Conservation (phyloP, 768 basidiomycete species). For the Sarcomyxa edulis region DNA sequence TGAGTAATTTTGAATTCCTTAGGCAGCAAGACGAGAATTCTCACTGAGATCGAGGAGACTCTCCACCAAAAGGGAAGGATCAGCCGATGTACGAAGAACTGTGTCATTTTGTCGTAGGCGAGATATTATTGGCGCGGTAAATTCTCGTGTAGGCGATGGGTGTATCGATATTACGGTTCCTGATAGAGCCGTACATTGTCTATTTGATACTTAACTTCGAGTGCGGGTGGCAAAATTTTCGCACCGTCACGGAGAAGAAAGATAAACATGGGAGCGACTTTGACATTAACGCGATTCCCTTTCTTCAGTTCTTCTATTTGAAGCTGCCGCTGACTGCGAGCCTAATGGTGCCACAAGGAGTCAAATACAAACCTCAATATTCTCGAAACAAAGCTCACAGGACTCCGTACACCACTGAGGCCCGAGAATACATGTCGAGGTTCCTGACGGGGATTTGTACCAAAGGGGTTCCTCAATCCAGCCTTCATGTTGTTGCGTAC, state of each 20-base stretch:
- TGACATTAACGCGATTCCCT: slow-evolving; percentile 51
- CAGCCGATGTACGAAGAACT: slow-evolving; percentile 54
- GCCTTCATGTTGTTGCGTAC: too few species aligned
- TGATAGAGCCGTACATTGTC: too few species aligned
- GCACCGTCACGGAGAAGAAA: slow-evolving; percentile 60
- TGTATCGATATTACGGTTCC: slow-evolving; percentile 60
- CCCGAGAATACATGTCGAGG: too few species aligned
- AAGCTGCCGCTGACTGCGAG: slow-evolving; percentile 16
- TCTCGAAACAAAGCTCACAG: background rate
- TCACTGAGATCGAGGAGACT: slow-evolving; percentile 49
- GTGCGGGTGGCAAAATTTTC: slow-evolving; percentile 2
- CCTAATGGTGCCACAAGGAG: slow-evolving; percentile 11
- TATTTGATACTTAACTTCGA: background rate
- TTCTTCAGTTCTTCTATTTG: slow-evolving; percentile 28
- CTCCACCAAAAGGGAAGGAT: slow-evolving; percentile 57
- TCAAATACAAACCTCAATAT: too few species aligned
- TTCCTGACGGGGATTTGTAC: too few species aligned
- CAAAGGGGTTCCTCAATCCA: too few species aligned
- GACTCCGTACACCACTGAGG: background rate
- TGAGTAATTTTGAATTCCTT: background rate
- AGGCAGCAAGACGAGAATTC: slow-evolving; percentile 6
- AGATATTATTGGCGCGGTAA: slow-evolving; percentile 49
- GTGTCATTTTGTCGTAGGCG: slow-evolving; percentile 56
- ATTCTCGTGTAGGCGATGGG: slow-evolving; percentile 35
- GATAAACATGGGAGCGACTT: slow-evolving; percentile 55